Conservation (phyloP, 2,329 filamentous ascomycete species). For the Colletotrichum endophyticum region DNA sequence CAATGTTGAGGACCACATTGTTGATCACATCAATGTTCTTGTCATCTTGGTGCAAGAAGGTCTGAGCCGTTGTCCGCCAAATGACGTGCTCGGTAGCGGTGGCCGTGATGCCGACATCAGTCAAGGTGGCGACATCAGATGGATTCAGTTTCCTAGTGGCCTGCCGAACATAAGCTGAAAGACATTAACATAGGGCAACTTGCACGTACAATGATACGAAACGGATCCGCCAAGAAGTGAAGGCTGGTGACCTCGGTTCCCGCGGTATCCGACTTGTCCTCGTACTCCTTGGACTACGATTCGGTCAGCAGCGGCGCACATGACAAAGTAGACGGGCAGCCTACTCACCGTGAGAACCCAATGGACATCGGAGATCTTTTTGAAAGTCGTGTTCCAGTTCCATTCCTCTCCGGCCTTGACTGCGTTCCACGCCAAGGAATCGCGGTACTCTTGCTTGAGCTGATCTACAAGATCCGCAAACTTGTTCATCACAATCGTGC, state of each 20-base stretch:
- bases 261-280: too few species aligned
- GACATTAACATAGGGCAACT: accelerated
- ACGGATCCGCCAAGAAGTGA: not conserved
- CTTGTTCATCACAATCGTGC: not conserved
- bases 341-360: too few species aligned
- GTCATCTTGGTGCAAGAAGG: not conserved
- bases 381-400: not conserved
- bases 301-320: too few species aligned
- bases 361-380: too few species aligned
- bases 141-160: too few species aligned
- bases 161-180: accelerated
- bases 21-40: not conserved
- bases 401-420: accelerated
- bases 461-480: not conserved
- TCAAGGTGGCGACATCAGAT: too few species aligned
- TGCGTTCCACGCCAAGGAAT: not conserved
- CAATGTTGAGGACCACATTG: not conserved
- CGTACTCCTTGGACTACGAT: too few species aligned
- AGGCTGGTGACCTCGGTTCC: too few species aligned
- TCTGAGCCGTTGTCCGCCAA: not conserved
- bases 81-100: too few species aligned
- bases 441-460: not conserved
- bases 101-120: too few species aligned
- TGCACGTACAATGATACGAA: not conserved
- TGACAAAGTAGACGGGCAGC: accelerated